A percentile compares a stretch with the other conserved stretches of the same genome.
Conservation (phyloP, 2,329 filamentous ascomycete species). For the Colletotrichum brevisporum region DNA sequence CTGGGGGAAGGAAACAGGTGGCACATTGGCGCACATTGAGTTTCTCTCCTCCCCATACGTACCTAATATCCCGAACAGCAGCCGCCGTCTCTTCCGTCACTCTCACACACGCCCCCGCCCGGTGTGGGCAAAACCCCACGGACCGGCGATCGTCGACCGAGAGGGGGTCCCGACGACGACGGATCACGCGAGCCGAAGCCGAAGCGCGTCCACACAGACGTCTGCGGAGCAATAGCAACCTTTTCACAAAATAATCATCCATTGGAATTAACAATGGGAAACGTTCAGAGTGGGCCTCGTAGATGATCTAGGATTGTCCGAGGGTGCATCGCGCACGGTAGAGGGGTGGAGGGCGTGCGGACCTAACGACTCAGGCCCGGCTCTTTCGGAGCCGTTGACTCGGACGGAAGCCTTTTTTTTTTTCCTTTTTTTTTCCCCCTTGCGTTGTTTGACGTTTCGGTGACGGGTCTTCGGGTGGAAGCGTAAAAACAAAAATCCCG, state of each 20-base stretch:
- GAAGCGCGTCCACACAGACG: conserved; percentile 2
- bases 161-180: conserved; percentile 13
- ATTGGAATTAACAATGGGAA: too few species aligned
- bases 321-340: not conserved
- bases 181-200: conserved; percentile 9
- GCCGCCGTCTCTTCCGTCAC: not conserved
- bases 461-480: conserved; percentile 13
- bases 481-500: not conserved
- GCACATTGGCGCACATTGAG: conserved; percentile 22
- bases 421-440: too few species aligned
- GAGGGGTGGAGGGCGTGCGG: not conserved
- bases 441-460: too few species aligned
- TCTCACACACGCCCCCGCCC: too few species aligned
- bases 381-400: conserved; percentile 24
- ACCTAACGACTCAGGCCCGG: conserved; percentile 1
- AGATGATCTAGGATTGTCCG: conserved; percentile 4
- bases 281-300: too few species aligned
- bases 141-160: conserved; percentile 31
- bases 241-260: not conserved
- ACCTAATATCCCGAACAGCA: not conserved
- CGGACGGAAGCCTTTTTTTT: not conserved
- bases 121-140: conserved; percentile 7
- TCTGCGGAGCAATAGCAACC: not conserved
- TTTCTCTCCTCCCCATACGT: not conserved
- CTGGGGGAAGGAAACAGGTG: too few species aligned